These are phyloP conservation scores for Penicillium atrosanguineum DNA, from an alignment of 495 filamentous ascomycete species.

Conservation along the genomic window DNA sequence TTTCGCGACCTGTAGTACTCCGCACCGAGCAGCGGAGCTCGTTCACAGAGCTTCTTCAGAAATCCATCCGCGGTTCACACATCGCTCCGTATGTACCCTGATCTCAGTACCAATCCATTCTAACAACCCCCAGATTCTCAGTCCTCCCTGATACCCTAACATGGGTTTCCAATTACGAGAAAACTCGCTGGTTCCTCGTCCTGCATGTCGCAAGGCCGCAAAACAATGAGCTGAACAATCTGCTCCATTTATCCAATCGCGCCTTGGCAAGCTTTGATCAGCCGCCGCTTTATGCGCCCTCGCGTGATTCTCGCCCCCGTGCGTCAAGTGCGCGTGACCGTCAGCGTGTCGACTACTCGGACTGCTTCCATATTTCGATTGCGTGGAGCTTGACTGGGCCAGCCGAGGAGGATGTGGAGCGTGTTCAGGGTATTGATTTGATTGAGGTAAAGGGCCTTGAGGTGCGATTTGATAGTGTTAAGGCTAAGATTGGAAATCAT, in stretches of 20 bases:
- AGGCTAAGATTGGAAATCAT: slow-evolving; percentile 76
- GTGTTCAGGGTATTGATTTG: slow-evolving; percentile 36
- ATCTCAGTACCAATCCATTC: not conserved
- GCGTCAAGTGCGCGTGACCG: slow-evolving; percentile 1
- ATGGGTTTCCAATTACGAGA: slow-evolving; percentile 73
- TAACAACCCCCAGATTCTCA: slow-evolving; percentile 46
- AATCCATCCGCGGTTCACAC: slow-evolving; percentile 35
- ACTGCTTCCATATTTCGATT: slow-evolving; percentile 76
- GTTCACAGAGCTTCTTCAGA: slow-evolving; percentile 50
- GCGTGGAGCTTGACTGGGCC: slow-evolving; percentile 64
- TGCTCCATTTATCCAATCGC: slow-evolving; percentile 65
- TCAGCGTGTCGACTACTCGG: slow-evolving; percentile 35
- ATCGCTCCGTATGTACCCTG: slow-evolving; percentile 43
- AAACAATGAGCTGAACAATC: slow-evolving; percentile 56
- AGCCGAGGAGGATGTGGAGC: slow-evolving; percentile 14
- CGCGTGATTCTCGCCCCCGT: slow-evolving; percentile 1
- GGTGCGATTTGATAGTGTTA: slow-evolving; percentile 46
- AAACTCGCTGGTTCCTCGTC: slow-evolving; percentile 84
- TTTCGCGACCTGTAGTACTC: slow-evolving; percentile 73
- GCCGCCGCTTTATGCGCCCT: slow-evolving; percentile 63
- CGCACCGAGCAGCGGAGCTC: slow-evolving; percentile 59
- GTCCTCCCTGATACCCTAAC: slow-evolving; percentile 46
- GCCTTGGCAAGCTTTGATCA: slow-evolving; percentile 59
- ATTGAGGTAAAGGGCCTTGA: slow-evolving; percentile 14
- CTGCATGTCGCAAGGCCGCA: slow-evolving; percentile 51